phyloP scores from a whole-genome alignment of 1,139 yeast genomes.

The Hyphopichia khmerensis region DNA sequence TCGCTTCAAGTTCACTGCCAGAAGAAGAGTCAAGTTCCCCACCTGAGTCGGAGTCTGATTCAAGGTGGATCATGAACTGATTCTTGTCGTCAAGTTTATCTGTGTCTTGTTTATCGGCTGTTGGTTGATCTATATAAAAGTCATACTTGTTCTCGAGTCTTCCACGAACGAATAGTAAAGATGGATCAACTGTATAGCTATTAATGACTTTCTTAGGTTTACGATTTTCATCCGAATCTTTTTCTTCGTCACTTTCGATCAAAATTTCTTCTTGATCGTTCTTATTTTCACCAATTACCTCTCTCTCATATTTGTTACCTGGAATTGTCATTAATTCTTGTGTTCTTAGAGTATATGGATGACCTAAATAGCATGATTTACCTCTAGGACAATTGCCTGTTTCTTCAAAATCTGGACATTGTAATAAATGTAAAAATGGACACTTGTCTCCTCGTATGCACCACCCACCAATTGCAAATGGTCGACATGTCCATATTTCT shows the following conservation, averaged over 20 bases:
- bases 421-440: conserved; percentile 54
- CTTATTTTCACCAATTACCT: conserved; percentile 3
- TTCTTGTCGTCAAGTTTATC: conserved; percentile 12
- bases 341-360: conserved; percentile 33
- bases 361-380: conserved; percentile 47
- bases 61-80: conserved; percentile 19
- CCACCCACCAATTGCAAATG: conserved; percentile 67
- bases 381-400: conserved; percentile 56
- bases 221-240: conserved; percentile 4
- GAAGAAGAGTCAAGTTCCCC: conserved; percentile 12
- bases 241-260: conserved; percentile 22
- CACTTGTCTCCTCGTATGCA: conserved; percentile 64
- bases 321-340: conserved; percentile 27
- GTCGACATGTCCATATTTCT: conserved; percentile 56
- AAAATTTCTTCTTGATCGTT: conserved; percentile 27
- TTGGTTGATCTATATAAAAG: conserved; percentile 23
- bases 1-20: conserved; percentile 28
- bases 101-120: conserved; percentile 1
- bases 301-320: conserved; percentile 13
- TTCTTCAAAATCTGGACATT: conserved; percentile 73
- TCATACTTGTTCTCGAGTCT: conserved; percentile 25
- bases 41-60: conserved; percentile 19
- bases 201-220: conserved; percentile 19
- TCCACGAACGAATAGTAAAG: conserved; percentile 17
- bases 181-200: conserved; percentile 38